Conservation (phyloP, 1,139 yeast species). For the Debaryomyces fabryi region DNA sequence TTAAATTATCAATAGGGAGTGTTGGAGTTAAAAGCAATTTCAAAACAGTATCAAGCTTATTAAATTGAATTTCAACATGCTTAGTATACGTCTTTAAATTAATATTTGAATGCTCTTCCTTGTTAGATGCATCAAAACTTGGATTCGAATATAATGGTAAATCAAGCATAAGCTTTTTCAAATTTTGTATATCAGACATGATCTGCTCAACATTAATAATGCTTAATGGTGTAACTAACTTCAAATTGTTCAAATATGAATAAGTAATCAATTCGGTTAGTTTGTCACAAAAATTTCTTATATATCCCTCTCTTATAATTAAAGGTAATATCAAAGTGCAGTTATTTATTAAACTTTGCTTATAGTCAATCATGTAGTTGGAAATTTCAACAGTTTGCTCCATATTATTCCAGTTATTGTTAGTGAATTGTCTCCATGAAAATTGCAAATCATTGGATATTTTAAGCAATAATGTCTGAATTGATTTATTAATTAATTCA, state of each 20-base stretch:
- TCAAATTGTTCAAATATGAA: constrained; percentile 61
- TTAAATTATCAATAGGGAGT: constrained; percentile 64
- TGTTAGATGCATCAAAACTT: constrained; percentile 22
- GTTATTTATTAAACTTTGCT: constrained; percentile 47
- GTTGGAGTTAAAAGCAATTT: constrained; percentile 66
- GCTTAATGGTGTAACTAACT: constrained; percentile 63
- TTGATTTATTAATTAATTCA: constrained; percentile 59
- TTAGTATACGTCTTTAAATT: constrained; percentile 47
- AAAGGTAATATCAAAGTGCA: constrained; percentile 56
- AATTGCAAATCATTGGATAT: constrained; percentile 64
- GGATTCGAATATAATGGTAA: constrained; percentile 53
- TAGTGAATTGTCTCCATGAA: constrained; percentile 85
- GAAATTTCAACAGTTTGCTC: constrained; percentile 71
- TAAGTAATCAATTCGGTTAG: constrained; percentile 65
- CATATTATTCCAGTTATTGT: constrained; percentile 72
- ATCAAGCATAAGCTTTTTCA: constrained; percentile 57
- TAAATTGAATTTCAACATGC: constrained; percentile 52
- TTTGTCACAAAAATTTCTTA: constrained; percentile 75
- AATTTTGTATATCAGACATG: constrained; percentile 64
- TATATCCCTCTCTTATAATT: constrained; percentile 70
- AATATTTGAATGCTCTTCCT: constrained; percentile 9
- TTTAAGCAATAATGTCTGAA: constrained; percentile 58
- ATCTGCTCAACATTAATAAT: constrained; percentile 81
- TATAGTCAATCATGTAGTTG: constrained; percentile 63
- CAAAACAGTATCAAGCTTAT: constrained; percentile 61